Evolutionary conservation across 148 eudicot genomes (phyloP), one percentile per base, ranked within the genome.

Genomic region (Rhododendron griersonianum): DNA sequence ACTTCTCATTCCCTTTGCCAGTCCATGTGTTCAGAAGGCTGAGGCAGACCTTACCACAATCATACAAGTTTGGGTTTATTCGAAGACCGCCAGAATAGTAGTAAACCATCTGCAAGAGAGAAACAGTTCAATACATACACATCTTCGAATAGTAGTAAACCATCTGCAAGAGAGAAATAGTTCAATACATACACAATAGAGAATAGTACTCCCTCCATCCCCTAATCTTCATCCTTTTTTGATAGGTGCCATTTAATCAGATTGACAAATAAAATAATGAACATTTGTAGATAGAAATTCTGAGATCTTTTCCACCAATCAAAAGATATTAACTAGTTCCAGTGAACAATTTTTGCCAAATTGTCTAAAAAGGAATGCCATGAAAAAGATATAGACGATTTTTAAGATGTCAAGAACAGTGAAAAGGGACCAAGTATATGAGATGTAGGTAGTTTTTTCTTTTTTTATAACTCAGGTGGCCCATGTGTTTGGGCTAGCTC

Each of bases 1-100:
- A 96, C 93, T 88, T 91, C 90, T 95, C 96, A 67, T 86, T 84
- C 37, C 84, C 71, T 13, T 87, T 84, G 81, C 99, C 99, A 81
- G 61, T 89, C 98, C 98, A 96, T 35, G 99, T 96, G 88, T 92
- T 93, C 45, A 95, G 88, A 81, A 96, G 96, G 91, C 99, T 96
- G 45, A 96, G 92, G 92, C 99, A 95, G 63, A 96, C 99, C 89
- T 91, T 95, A 25, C 99, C 99, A 55, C 95, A 93, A 81, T 92
- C 89, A 84, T 96, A 95, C 89, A 96, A 86, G 81, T 96, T 96
- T 18, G 98, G 99, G 84, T 96, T 96, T 45, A 96, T 19, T 73
- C 97, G 92, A 81, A 95, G 93, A 65, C 99, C 99, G 59, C 94
- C 92, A 78, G 99, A 93, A 86, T 94, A 90, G 85, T 91, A 96